These are phyloP conservation scores for Phytophthora nicotianae DNA, from an alignment of 352 stramenopile species.

Conservation along the genomic window DNA sequence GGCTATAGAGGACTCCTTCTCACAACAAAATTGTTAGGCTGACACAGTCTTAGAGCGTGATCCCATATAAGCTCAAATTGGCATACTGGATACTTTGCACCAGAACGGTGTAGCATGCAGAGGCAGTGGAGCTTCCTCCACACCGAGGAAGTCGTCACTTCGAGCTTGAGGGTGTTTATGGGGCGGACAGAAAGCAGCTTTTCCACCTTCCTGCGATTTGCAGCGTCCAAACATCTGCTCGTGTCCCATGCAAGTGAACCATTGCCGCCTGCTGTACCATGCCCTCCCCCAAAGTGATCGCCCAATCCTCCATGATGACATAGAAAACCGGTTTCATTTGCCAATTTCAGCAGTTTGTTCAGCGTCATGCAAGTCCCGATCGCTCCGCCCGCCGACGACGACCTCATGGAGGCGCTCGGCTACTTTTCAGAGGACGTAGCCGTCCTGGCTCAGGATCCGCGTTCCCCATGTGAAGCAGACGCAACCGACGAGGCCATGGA, in stretches of 20 bases:
- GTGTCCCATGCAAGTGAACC: slow-evolving; percentile 13
- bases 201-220: slow-evolving; percentile 7
- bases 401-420: slow-evolving; percentile 31
- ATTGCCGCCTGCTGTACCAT: slow-evolving; percentile 17
- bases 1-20: no score
- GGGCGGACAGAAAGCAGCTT: neutral
- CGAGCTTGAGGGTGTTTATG: neutral
- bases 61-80: no score
- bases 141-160: neutral
- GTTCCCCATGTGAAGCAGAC: slow-evolving; percentile 3
- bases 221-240: slow-evolving; percentile 8
- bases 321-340: slow-evolving; percentile 17
- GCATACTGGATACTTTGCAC: no score
- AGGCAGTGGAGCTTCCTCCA: no score
- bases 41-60: no score
- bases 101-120: no score
- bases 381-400: slow-evolving; percentile 11
- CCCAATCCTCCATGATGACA: slow-evolving; percentile 13
- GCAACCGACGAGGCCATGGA: slow-evolving; percentile 12
- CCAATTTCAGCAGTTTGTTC: slow-evolving; percentile 13
- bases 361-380: slow-evolving; percentile 6
- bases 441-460: slow-evolving; percentile 5
- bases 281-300: slow-evolving; percentile 2
- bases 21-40: no score
- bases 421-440: slow-evolving; percentile 27